Evolutionary conservation across 352 stramenopile species (phyloP), one percentile per base, ranked within the genome.

Genomic region (Discostella stelligera): DNA sequence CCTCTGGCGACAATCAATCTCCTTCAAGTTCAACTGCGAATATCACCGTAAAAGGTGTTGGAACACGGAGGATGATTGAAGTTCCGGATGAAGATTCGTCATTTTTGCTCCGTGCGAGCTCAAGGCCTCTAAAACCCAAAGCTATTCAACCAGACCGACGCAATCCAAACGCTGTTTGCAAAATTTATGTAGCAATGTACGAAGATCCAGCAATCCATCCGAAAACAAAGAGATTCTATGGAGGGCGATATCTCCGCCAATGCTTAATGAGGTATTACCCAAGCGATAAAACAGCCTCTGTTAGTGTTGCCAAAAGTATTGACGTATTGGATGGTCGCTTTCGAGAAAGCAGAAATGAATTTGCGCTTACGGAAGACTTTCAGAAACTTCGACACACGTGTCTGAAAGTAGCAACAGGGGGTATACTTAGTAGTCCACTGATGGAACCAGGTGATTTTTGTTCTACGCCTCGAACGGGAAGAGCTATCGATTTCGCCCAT

Each of bases 51-150:
- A 81, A 85, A 69, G 62, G 55, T 46, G 68, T 82, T 54, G 74
- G 74, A 13, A 54, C 71, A 10, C 46, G 84, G 48, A 77, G 86
- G 37, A 84, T 83, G 21, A 85, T 91, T 60, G 88, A 91, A 72
- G 74, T 93, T 32, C 88, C 88, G 14, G 86, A 93, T 62, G 88
- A 93, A 71, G 88, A 93, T 76, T 93, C 88, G 25, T 92, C 88
- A 6, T 93, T 93, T 78, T 72, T 93, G 11, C 56, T 92, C 13
- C 64, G 85, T 54, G 84, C 82, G 49, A 86, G 88, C 67, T 68
- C 80, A 58, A 81, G 71, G 27, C 62, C 74, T 23, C 60, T 93
- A 2, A 89, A 88, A 59, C 75, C 86, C 52, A 75, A 88, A 4
- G 82, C 80, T 48, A 82, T 93, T 27, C 84, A 93, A 71, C 61